Evolutionary conservation across 495 filamentous ascomycete species (phyloP), one percentile per base, ranked within the genome.

Genomic region (Glonium stellatum): DNA sequence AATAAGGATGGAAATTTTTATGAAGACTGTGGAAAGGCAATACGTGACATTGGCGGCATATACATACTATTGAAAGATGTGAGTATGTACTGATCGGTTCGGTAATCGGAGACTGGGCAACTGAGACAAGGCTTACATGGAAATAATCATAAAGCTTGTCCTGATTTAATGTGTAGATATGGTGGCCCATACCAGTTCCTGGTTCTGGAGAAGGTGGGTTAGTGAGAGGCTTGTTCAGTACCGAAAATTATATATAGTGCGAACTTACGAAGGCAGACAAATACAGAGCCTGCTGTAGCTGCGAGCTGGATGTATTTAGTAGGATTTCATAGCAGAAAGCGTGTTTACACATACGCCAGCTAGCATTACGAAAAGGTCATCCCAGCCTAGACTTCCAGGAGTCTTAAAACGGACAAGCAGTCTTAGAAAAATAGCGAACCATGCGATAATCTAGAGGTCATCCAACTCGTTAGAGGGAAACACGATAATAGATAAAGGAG

Each of bases 1-100:
- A 35, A 64, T 31, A 1, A 67, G 58, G 49, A 67, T 58, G 19
- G 65, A 27, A 53, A 67, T 57, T 41, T 67, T 67, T 52, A 67
- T 67, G 27, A 67, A 56, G 1, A 61, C 64, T 15, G 65, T 67
- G 5, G 47, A 52, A n/a, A 54, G 21, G 5, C 48, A 47, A 57
- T 67, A 67, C 4, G 54, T 55, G 9, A 63, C 34, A 41, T 67
- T 67, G 42, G 65, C 46, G 0, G 65, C 52, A 50, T 54, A 67
- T 19, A 67, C 41, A 22, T 60, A 51, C 63, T 65, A 23, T 9
- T 6, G n/a, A 39, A 22, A 31, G 37, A 6, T 31, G 27, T 31
- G 3, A 31, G 27, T 31, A 31, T 6, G 2, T 6, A 31, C 2
- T 31, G 27, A 6, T 31, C 6, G 27, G 27, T 31, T 31, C 27